Conservation (phyloP, 805 yeast genomes). For the Metschnikowia corniflorae region DNA sequence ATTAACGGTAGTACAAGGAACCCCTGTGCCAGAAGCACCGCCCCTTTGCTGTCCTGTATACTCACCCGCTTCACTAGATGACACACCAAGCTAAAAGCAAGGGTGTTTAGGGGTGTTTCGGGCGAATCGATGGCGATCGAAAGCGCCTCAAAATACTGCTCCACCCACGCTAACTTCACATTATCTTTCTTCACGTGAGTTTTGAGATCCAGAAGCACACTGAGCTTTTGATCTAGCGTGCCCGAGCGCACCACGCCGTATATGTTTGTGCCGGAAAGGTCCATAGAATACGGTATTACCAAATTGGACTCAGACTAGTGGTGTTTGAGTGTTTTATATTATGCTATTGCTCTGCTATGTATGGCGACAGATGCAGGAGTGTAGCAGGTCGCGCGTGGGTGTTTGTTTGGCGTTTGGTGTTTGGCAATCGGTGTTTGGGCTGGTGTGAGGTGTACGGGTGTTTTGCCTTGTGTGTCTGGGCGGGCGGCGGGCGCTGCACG, state of each 20-base stretch:
- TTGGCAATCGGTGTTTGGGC: neutral
- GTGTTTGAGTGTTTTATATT: no score
- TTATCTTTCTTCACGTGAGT: conserved; percentile 53
- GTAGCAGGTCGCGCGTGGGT: no score
- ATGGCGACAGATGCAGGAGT: no score
- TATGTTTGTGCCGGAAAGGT: conserved; percentile 15
- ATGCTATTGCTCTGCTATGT: no score
- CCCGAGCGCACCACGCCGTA: conserved; percentile 13
- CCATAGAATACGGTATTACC: conserved; percentile 13
- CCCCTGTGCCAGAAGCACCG: conserved; percentile 39
- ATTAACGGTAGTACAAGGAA: conserved; percentile 49
- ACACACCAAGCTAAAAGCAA: conserved; percentile 49
- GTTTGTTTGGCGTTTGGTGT: neutral
- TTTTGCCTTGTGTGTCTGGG: no score
- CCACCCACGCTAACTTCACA: conserved; percentile 48
- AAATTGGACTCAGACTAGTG: no score
- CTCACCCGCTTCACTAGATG: conserved; percentile 57
- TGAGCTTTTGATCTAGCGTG: conserved; percentile 13
- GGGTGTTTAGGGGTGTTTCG: conserved; percentile 35
- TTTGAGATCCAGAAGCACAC: conserved; percentile 37
- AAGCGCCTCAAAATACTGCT: conserved; percentile 48
- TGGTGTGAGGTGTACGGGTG: neutral
- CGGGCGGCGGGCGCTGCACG: no score
- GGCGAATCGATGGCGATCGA: conserved; percentile 41
- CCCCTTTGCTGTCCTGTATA: conserved; percentile 47